phyloP scores from a whole-genome alignment of 192 early-diverging fungal species.

The Phycomyces blakesleeanus region DNA sequence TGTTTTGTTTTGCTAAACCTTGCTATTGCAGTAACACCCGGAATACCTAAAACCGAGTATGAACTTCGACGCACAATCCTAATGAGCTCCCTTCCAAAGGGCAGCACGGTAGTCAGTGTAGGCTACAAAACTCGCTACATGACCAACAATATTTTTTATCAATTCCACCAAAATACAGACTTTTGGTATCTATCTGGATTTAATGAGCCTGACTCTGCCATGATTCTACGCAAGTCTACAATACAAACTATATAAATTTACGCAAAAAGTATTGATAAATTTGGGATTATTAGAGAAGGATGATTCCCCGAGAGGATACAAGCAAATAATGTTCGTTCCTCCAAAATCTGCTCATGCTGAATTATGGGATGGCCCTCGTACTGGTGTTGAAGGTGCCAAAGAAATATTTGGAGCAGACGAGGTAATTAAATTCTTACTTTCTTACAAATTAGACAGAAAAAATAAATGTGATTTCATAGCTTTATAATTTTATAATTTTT shows the following conservation, averaged over 20 bases:
- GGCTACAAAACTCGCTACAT: constrained; percentile 79
- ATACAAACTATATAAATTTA: not conserved
- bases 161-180: constrained; percentile 91
- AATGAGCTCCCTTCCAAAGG: constrained; percentile 58
- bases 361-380: constrained; percentile 90
- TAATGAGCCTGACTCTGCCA: constrained; percentile 86
- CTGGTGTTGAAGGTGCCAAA: constrained; percentile 74
- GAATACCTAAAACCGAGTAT: constrained; percentile 74
- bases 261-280: not conserved
- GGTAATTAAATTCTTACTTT: constrained; percentile 40
- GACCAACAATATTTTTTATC: constrained; percentile 91
- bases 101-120: constrained; percentile 64
- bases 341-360: constrained; percentile 71
- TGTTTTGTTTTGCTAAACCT: constrained; percentile 9
- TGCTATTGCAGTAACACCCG: constrained; percentile 64
- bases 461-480: not conserved
- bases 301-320: constrained; percentile 59
- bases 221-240: constrained; percentile 56
- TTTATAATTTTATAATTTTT: not conserved
- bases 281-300: constrained; percentile 38
- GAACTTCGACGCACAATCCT: constrained; percentile 65
- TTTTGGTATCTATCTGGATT: constrained; percentile 84
- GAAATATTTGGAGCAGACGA: constrained; percentile 83
- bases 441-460: not conserved
- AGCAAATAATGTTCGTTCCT: constrained; percentile 84